Evolutionary conservation across 139 green algal genomes (phyloP).

Genomic region (Desmodesmus armatus): DNA sequence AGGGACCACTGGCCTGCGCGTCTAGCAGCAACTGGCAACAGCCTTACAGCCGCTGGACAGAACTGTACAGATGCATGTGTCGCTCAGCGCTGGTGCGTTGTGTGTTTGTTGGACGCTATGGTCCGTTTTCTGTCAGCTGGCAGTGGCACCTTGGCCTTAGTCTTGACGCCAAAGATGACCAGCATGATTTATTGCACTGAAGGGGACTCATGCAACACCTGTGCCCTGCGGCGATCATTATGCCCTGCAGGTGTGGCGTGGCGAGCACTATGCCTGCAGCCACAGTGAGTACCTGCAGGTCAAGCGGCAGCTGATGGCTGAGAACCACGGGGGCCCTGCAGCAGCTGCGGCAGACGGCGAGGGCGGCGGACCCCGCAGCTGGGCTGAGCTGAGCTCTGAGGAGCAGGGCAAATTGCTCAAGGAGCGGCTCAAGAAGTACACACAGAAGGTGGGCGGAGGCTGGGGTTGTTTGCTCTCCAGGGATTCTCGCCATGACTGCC

Average conservation of each 20-base stretch:
- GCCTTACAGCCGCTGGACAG: not conserved
- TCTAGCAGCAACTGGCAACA: not conserved
- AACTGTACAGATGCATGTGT: no score
- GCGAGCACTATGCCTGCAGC: constrained; percentile 86
- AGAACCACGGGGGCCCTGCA: constrained; percentile 61
- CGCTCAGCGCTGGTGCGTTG: no score
- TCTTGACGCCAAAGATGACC: no score
- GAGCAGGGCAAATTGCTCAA: constrained; percentile 81
- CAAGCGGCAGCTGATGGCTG: constrained; percentile 87
- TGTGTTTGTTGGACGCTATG: no score
- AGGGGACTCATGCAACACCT: no score
- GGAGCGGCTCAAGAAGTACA: constrained; percentile 95
- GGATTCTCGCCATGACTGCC: no score
- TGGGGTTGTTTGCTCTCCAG: no score
- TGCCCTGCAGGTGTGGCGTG: constrained; percentile 89
- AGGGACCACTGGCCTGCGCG: not conserved
- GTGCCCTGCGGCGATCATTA: no score
- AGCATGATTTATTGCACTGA: no score
- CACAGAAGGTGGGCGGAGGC: constrained; percentile 86
- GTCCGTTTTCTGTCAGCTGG: no score
- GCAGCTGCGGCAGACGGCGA: not conserved
- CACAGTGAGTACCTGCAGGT: constrained; percentile 81
- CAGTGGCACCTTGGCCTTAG: no score
- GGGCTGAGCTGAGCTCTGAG: constrained; percentile 71
- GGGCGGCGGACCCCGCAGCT: constrained; percentile 40